Evolutionary conservation across 73 alveolate genomes (phyloP), one percentile per base, ranked within the genome.

Genomic region (Uronychia setigera): DNA sequence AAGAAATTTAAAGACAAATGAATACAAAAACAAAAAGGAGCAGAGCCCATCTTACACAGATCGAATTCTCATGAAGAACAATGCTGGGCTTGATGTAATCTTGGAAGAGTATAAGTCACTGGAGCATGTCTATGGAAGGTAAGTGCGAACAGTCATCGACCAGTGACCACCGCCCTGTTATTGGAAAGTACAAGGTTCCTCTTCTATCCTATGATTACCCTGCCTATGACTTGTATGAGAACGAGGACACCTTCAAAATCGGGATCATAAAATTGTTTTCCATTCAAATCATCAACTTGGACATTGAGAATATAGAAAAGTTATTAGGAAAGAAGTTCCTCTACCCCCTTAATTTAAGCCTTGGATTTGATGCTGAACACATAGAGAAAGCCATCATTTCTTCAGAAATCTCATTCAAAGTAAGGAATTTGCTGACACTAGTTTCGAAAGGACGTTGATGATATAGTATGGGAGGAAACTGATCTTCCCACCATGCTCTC

Each of bases 1-100:
- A 74, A 33, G 94, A 46, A 80, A 60, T 25, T 67, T 31, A n/a
- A 29, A 30, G 19, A 80, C 33, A 31, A 29, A 82, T 32, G 88
- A 59, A 0, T 88, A 83, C 67, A n/a, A 77, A 31, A 88, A 88
- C 76, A 88, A 88, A 81, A 88, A 88, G 80, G 87, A 88, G 28
- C 83, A 88, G 32, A 76, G 90, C 5, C 94, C 94, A 0, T 88
- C 94, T 30, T 88, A 79, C 75, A 88, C 94, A 13, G 94, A 88
- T 76, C 31, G 94, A 76, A 60, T 88, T 31, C 82, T 88, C 1
- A 1, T 74, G 0, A 88, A 83, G 74, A 77, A 76, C 33, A 82
- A 82, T 29, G 28, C 67, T 0, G 77, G 28, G 14, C 25, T 11
- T 35, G 77, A 80, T 29, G 31, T 35, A 0, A 57, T 5, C 14